Conservation (phyloP, 2,329 filamentous ascomycete genomes). For the Xylariaceae sp. region DNA sequence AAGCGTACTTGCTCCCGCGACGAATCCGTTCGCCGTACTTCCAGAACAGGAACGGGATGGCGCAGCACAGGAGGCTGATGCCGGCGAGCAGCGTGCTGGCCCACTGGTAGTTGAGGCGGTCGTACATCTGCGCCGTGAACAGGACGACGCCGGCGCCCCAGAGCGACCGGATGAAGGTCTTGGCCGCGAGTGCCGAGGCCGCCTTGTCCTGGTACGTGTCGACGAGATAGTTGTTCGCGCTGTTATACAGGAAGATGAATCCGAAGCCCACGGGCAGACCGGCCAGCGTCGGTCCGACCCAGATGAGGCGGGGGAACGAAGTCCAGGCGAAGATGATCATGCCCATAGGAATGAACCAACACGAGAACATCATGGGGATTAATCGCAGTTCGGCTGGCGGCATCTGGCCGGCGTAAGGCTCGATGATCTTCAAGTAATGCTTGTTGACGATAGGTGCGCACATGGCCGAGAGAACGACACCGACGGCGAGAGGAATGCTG, state of each 20-base stretch:
- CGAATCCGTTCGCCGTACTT: conserved; percentile 68
- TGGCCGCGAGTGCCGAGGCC: conserved; percentile 73
- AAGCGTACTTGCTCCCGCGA: conserved; percentile 65
- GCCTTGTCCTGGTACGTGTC: conserved; percentile 65
- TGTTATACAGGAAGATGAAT: conserved; percentile 80
- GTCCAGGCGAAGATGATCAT: conserved; percentile 57
- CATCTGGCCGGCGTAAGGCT: conserved; percentile 23
- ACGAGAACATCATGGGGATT: conserved; percentile 75
- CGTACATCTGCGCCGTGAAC: conserved; percentile 79
- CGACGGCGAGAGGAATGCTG: conserved; percentile 70
- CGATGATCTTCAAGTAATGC: conserved; percentile 57
- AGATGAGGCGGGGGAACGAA: conserved; percentile 59
- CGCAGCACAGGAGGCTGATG: conserved; percentile 70
- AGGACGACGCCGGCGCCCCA: conserved; percentile 75
- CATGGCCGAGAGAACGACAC: conserved; percentile 61
- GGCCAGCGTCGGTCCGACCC: conserved; percentile 67
- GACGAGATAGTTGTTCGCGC: conserved; percentile 68
- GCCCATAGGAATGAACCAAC: conserved; percentile 62
- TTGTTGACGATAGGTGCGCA: conserved; percentile 72
- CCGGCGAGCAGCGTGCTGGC: conserved; percentile 68
- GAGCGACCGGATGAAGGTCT: conserved; percentile 73
- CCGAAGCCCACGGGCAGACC: conserved; percentile 71
- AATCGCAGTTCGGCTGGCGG: conserved; percentile 74
- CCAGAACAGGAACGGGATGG: conserved; percentile 80
- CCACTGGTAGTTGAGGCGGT: conserved; percentile 68